Evolutionary conservation across 2,329 filamentous ascomycete species (phyloP).

Genomic region (Diaporthe batatas): DNA sequence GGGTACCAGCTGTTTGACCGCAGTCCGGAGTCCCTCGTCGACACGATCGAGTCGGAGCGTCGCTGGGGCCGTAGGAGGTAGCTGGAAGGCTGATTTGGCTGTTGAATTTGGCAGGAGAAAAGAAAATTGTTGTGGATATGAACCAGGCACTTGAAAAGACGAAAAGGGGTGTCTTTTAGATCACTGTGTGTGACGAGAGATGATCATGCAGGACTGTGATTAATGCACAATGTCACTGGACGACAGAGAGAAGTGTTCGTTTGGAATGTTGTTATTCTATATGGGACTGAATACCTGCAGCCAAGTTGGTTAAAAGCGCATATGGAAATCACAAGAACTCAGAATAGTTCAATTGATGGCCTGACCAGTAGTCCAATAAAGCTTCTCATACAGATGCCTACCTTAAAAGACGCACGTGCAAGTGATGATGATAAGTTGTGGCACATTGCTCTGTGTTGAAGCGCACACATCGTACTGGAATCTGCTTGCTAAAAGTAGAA

Average conservation of each 20-base stretch:
- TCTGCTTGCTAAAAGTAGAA: neutral
- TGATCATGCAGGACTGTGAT: too few species aligned
- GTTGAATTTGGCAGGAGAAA: too few species aligned
- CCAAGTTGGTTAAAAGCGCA: too few species aligned
- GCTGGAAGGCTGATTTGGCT: neutral
- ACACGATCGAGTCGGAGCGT: constrained; percentile 2
- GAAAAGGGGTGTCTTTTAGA: neutral
- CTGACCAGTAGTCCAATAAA: neutral
- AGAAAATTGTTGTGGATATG: neutral
- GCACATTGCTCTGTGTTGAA: neutral
- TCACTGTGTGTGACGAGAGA: too few species aligned
- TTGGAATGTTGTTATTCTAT: neutral
- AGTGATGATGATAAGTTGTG: neutral
- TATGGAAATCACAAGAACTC: neutral
- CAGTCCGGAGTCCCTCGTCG: neutral
- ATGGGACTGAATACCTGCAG: neutral
- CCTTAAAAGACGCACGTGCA: neutral
- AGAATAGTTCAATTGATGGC: neutral
- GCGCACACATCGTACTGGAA: neutral
- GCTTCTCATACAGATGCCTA: neutral
- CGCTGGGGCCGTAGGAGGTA: neutral
- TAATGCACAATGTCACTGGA: neutral
- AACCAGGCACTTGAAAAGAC: neutral
- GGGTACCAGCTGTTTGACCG: constrained; percentile 27
- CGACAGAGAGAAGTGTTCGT: too few species aligned